Percentiles rank a stretch among this genome's conserved stretches.
Evolutionary conservation across 1,284 basidiomycete genomes (phyloP).

Genomic region (Ceratobasidium sp.): DNA sequence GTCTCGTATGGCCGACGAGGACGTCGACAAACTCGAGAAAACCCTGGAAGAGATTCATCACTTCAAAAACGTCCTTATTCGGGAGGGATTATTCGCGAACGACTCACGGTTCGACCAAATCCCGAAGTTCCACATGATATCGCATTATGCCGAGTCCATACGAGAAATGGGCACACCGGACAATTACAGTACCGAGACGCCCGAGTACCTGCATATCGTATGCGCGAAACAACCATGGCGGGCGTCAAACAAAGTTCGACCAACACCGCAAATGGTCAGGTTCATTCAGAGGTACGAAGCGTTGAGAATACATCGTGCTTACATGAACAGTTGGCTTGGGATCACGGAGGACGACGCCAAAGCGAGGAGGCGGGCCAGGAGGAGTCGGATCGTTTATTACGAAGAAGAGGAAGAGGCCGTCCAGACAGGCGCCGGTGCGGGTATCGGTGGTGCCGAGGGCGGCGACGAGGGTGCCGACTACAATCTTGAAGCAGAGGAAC

Average conservation of each 20-base stretch:
- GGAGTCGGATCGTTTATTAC: slow-evolving; percentile 5
- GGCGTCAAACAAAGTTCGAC: slow-evolving; percentile 30
- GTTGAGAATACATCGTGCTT: slow-evolving; percentile 16
- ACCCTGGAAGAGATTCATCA: slow-evolving; percentile 48
- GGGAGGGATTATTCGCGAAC: neutral
- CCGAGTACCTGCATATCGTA: slow-evolving; percentile 47
- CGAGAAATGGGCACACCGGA: slow-evolving; percentile 46
- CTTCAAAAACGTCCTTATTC: slow-evolving; percentile 47
- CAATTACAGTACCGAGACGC: slow-evolving; percentile 47
- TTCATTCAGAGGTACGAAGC: slow-evolving; percentile 30
- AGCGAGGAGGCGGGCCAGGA: neutral
- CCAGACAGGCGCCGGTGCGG: neutral
- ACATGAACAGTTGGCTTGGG: slow-evolving; percentile 14
- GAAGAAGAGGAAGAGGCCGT: neutral
- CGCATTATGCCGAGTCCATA: slow-evolving; percentile 42
- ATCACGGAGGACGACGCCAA: neutral
- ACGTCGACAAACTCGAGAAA: slow-evolving; percentile 42
- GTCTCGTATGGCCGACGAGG: slow-evolving; percentile 11
- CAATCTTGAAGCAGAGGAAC: neutral
- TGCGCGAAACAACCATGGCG: slow-evolving; percentile 35
- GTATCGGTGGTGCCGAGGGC: no score
- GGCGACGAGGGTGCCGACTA: neutral
- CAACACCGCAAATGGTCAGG: slow-evolving; percentile 4
- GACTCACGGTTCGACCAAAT: slow-evolving; percentile 30
- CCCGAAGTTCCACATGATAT: slow-evolving; percentile 44